Base-by-base conservation (phyloP, 768 basidiomycete genomes). In the Plicaturopsis crispa region DNA sequence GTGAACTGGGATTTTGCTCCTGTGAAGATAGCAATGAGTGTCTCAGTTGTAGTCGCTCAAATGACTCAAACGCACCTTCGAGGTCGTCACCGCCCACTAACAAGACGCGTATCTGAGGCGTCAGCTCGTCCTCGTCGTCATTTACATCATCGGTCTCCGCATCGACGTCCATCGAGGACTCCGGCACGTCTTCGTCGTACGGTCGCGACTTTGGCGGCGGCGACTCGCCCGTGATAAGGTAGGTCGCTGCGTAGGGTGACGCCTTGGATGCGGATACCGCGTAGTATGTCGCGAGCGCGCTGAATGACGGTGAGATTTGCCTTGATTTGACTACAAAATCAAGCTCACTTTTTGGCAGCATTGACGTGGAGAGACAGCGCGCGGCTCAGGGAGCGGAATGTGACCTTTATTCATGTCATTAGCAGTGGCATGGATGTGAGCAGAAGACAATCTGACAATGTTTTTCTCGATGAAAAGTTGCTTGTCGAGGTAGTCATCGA, bases 291-390 rank as follows among this genome's bases (percentile, higher is more conserved):
- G 73, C 73, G 6, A 90, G 69, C 49, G 81, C 79, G 49, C 87
- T 89, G 48, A 7, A 13, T 6, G 8, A 13, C 36, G 24, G 35
- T 36, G 28, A 40, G 36, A 33, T 12, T 31, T 21, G 12, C 4
- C 20, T 14, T 35, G 16, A n/a, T 12, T 8, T 5, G 10, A 22
- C 26, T 31, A 24, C 19, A 42, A 13, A 16, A 38, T 28, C 18
- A n/a, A 13, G 35, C 71, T 50, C 43, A 88, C 87, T 78, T 82
- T 54, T 88, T 90, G 14, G 87, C 86, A 24, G 61, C 60, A 55
- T 87, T 84, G 50, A 88, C 84, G 49, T 88, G 80, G 38, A 89
- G n/a, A n/a, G n/a, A n/a, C n/a, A n/a, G n/a, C n/a, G n/a, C n/a
- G n/a, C n/a, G n/a, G n/a, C n/a, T n/a, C n/a, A n/a, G n/a, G n/a